Conservation (phyloP, 305 asterid genomes). For the Solanum hybrid region DNA sequence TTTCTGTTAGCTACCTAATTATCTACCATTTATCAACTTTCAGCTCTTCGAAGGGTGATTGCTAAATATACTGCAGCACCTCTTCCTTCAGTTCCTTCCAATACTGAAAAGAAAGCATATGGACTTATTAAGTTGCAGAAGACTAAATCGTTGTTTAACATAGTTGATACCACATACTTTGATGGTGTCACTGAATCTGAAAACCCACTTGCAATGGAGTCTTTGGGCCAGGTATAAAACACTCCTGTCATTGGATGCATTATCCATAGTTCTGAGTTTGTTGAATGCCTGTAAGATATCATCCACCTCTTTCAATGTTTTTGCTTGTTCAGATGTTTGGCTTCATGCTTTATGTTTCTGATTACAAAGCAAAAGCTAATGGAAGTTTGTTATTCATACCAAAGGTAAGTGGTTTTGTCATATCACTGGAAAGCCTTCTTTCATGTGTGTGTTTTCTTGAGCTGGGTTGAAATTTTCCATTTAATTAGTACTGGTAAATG, state of each 20-base stretch:
- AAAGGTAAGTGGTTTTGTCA: slow-evolving; percentile 39
- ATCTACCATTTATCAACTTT: slow-evolving; percentile 21
- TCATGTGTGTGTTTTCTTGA: background rate
- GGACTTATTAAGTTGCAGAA: slow-evolving; percentile 55
- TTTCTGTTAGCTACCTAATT: background rate
- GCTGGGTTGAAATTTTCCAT: background rate
- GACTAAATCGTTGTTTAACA: slow-evolving; percentile 43
- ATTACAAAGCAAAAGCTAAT: slow-evolving; percentile 44
- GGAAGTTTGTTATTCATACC: slow-evolving; percentile 52
- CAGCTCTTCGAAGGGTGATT: slow-evolving; percentile 78
- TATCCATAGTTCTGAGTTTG: slow-evolving; percentile 14
- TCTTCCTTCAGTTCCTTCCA: slow-evolving; percentile 50
- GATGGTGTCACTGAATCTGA: slow-evolving; percentile 45
- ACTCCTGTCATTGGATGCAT: background rate
- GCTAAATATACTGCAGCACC: slow-evolving; percentile 45
- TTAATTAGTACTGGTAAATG: background rate
- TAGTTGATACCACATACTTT: slow-evolving; percentile 25
- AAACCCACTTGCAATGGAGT: slow-evolving; percentile 77
- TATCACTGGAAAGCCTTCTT: background rate
- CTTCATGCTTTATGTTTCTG: slow-evolving; percentile 58
- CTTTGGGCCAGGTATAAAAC: slow-evolving; percentile 61
- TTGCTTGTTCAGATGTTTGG: slow-evolving; percentile 75
- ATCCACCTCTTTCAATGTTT: slow-evolving; percentile 10
- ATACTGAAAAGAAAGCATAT: slow-evolving; percentile 55
- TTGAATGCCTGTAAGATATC: slow-evolving; percentile 5